Evolutionary conservation across 805 yeast genomes (phyloP), one percentile per base, ranked within the genome.

Genomic region (Saturnispora dispora): DNA sequence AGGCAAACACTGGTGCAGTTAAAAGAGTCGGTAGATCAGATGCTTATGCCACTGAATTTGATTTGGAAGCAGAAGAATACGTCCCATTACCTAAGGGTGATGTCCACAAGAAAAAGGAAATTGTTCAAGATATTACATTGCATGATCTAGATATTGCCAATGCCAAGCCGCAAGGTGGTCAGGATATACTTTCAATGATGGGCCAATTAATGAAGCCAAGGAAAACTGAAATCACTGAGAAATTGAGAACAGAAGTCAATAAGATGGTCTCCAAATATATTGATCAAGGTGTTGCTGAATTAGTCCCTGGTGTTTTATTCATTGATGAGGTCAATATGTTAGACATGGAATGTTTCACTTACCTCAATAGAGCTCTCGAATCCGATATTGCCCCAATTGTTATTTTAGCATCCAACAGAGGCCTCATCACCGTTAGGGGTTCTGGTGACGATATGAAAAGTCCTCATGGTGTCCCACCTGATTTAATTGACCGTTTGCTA

Each of bases 51-150:
- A 79, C 99, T 61, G 99, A 93, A 69, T 93, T 93, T 68, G 99
- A 93, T 71, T 96, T 98, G 20, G 96, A 97, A 50, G 98, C 95
- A 57, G 90, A 96, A 47, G 90, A 89, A 69, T 93, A 93, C 67
- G 96, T 93, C 53, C 97, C 93, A 70, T 85, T 96, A 66, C 99
- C 99, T 39, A 97, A 93, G 67, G 99, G 99, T 52, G 99, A 93
- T 73, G 79, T 93, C 63, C 99, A 93, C 72, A 87, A 88, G 65
- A 82, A 97, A 63, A 88, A 88, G 65, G 95, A 89, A 64, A 95
- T 89, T 35, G 96, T 90, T 35, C 99, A 93, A 70, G 95, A 96
- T 1, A 97, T 93, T n/a, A 88, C 97, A 2, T 75, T 93, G 59
- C 98, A 93, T 71, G 99, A 93, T 69, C 87, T 93, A 60, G 99